Base-by-base conservation (phyloP, 1,284 basidiomycete species). In the Cryptococcus sp. region DNA sequence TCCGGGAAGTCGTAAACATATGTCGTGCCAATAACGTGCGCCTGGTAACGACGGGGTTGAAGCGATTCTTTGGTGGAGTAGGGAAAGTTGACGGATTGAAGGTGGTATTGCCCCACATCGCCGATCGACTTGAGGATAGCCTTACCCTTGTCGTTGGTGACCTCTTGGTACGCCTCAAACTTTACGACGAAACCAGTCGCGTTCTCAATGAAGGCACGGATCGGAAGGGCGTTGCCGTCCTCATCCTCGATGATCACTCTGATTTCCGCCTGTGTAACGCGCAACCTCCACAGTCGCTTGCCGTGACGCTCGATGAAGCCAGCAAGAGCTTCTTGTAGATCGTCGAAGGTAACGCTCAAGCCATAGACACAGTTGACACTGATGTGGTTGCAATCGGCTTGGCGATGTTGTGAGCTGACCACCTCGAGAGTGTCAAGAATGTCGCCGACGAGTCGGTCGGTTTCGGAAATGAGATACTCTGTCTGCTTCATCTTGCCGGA, bases 1-100 rank as follows among this genome's bases (percentile, higher is more conserved):
- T 97, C 95, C 49, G 96, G 93, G 87, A 99, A 98, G 81, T 99
- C 96, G 81, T 99, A 94, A 44, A 90, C 94, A 75, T 99, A 99
- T 50, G 95, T 99, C 34, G 96, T 99, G 60, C 96, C 95, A 64
- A 97, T 88, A 57, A 96, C 86, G 79, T 99, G 96, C n/a, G 96
- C 96, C 74, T 98, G 94, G 82, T 97, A 98, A 69, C 96, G 93
- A 78, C 96, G 94, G 56, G 95, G 94, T 79, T 99, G 96, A 53
- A 99, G 83, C n/a, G 93, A 97, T 77, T 97, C 94, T 81, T 97
- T 99, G 59, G 95, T 98, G 17, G 94, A 86, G 80, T 99, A 98
- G 0, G 92, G 84, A 66, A 88, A 87, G 78, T 91, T 89, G 66
- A 94, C 93, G 25, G 91, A 91, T 79, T 93, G 93, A 47, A 96